phyloP scores from a whole-genome alignment of 352 stramenopile genomes.

The Globisporangium cystogenes region DNA sequence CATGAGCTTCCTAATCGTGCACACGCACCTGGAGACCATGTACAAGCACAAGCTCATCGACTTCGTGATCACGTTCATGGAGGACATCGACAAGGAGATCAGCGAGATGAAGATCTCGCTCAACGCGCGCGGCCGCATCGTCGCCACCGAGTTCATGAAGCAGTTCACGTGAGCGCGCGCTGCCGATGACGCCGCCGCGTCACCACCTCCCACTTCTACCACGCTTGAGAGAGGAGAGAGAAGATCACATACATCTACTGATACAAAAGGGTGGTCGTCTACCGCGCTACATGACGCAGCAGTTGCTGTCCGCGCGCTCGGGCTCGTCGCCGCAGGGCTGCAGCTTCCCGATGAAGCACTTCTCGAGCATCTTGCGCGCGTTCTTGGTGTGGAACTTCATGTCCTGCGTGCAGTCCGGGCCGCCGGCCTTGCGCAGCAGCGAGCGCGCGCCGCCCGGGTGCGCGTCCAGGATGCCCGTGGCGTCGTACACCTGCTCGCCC shows the following conservation, averaged over 20 bases:
- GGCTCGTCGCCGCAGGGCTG: constrained; percentile 47
- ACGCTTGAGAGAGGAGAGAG: neutral
- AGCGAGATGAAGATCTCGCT: constrained; percentile 97
- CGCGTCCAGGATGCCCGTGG: constrained; percentile 64
- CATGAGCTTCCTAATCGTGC: constrained; percentile 95
- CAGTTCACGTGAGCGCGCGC: constrained; percentile 65
- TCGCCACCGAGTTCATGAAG: constrained; percentile 95
- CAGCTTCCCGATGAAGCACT: constrained; percentile 79
- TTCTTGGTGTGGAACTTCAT: constrained; percentile 83
- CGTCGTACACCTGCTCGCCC: constrained; percentile 77
- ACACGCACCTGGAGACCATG: constrained; percentile 93
- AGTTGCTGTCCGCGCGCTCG: constrained; percentile 32
- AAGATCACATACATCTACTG: constrained; percentile 6
- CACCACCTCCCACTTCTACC: too few relatives aligned
- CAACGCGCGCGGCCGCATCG: constrained; percentile 90
- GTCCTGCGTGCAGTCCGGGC: constrained; percentile 62
- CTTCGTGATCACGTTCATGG: constrained; percentile 98
- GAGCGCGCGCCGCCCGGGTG: constrained; percentile 77
- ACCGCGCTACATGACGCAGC: constrained; percentile 59
- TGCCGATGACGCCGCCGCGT: neutral
- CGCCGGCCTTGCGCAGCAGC: constrained; percentile 78
- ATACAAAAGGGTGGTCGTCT: constrained; percentile 11
- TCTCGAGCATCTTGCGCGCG: constrained; percentile 68
- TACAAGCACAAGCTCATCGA: constrained; percentile 97
- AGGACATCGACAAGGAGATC: constrained; percentile 98